phyloP scores from a whole-genome alignment of 495 filamentous ascomycete genomes.

The Coniosporium apollinis region DNA sequence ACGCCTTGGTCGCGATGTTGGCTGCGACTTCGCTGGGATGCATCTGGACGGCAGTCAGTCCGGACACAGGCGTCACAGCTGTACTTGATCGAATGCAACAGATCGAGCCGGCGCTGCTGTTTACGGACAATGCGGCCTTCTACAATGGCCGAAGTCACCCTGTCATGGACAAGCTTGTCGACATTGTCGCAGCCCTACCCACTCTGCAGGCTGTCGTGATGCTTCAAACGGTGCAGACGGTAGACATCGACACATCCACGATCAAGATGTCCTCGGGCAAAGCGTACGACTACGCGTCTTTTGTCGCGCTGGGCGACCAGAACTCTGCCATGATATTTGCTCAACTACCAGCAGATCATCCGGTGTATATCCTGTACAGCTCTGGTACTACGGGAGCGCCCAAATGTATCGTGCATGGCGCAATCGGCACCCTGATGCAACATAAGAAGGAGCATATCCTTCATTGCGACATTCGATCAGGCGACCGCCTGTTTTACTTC shows the following conservation, averaged over 20 bases:
- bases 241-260: conserved; percentile 31
- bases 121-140: conserved; percentile 70
- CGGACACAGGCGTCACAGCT: conserved; percentile 62
- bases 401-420: conserved; percentile 83
- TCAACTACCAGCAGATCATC: conserved; percentile 64
- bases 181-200: conserved; percentile 48
- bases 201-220: conserved; percentile 50
- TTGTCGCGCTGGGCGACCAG: conserved; percentile 28
- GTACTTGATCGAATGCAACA: conserved; percentile 72
- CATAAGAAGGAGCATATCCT: conserved; percentile 89
- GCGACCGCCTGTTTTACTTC: conserved; percentile 62
- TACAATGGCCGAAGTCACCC: conserved; percentile 80
- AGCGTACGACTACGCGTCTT: conserved; percentile 33
- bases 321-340: conserved; percentile 40
- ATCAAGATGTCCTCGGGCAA: conserved; percentile 31
- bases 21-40: conserved; percentile 63
- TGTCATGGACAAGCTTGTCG: conserved; percentile 50
- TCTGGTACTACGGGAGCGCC: conserved; percentile 80
- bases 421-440: conserved; percentile 73
- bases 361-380: conserved; percentile 78
- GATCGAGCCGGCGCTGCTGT: conserved; percentile 63
- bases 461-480: conserved; percentile 56
- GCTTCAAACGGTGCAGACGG: conserved; percentile 40
- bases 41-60: conserved; percentile 81
- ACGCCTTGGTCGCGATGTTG: conserved; percentile 75